Base-by-base conservation (phyloP, 2,329 filamentous ascomycete genomes). In the Xylaria sp. region DNA sequence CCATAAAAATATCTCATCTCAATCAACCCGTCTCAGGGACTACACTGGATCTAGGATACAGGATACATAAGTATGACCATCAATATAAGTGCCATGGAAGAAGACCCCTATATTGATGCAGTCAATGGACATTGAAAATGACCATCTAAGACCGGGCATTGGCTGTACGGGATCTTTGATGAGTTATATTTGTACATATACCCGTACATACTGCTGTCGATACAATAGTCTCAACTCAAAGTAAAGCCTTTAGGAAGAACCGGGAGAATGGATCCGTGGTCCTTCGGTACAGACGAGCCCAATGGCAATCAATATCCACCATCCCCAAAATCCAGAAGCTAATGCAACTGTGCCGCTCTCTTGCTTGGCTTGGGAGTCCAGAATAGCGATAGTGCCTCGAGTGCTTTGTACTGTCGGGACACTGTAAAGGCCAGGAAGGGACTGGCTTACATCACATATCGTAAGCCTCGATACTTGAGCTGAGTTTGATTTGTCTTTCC, bases 191-290 rank as follows among this genome's bases (percentile, higher is more conserved):
- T 28, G 18, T 34, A 43, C 46, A 10, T 43, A 23, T 32, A 25
- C 2, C 25, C 39, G 18, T 48, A 28, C n/a, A 39, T 43, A 18
- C 43, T 30, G 28, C 64, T 59, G 25, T 32, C 30, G 9, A 57
- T 9, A 39, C 34, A 57, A 30, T 20, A 25, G 15, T 39, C 15
- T 30, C 13, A 32, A 43, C 55, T 30, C 18, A 10, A 58, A 39
- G 59, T 20, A 9, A 58, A 39, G 65, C 20, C 60, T 57, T 32
- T 28, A 50, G 45, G 12, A 28, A 58, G 32, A 66, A 63, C 66
- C 62, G 63, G 60, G 62, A 50, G 62, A 63, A 66, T 53, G 52
- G 66, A 59, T 68, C 63, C 46, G 39, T 58, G 30, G 58, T 59
- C 45, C 63, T 52, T 57, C 45, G 50, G 63, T 43, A 45, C n/a